phyloP scores from a whole-genome alignment of 2,329 filamentous ascomycete species.

The Aureobasidium leucospermi region DNA sequence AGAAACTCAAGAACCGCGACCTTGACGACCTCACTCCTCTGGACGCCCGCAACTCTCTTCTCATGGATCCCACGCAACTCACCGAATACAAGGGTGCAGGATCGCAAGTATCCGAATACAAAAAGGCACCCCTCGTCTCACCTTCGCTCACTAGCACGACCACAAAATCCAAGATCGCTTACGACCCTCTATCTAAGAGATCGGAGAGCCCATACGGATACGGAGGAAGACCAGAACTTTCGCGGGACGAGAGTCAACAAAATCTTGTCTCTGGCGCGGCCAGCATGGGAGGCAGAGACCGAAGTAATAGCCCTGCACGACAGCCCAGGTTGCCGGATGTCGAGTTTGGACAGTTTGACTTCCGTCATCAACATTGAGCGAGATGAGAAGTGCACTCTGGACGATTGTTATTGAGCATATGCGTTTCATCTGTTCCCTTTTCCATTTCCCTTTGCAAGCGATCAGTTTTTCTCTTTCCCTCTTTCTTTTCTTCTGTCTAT shows the following conservation, averaged over 20 bases:
- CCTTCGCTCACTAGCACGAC: slow-evolving; percentile 22
- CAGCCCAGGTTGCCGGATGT: slow-evolving; percentile 24
- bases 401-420: slow-evolving; percentile 11
- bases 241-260: slow-evolving; percentile 23
- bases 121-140: slow-evolving; percentile 26
- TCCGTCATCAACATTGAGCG: slow-evolving; percentile 3
- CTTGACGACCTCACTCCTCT: slow-evolving; percentile 78
- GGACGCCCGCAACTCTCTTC: slow-evolving; percentile 77
- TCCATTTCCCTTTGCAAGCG: slow-evolving; percentile 11
- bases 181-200: slow-evolving; percentile 24
- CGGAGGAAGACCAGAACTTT: slow-evolving; percentile 15
- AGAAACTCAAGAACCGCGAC: slow-evolving; percentile 60
- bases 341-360: slow-evolving; percentile 6
- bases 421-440: slow-evolving; percentile 4
- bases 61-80: slow-evolving; percentile 53
- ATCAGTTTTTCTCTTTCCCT: not conserved
- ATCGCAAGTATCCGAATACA: slow-evolving; percentile 16
- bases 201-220: not conserved
- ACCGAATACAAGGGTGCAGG: slow-evolving; percentile 34
- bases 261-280: slow-evolving; percentile 26
- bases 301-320: slow-evolving; percentile 19
- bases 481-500: slow-evolving; percentile 5
- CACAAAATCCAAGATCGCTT: slow-evolving; percentile 17
- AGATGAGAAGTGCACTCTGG: not conserved
- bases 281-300: slow-evolving; percentile 25